Evolutionary conservation across 2,329 filamentous ascomycete genomes (phyloP), one percentile per base, ranked within the genome.

Genomic region (Trichoderma harzianum): DNA sequence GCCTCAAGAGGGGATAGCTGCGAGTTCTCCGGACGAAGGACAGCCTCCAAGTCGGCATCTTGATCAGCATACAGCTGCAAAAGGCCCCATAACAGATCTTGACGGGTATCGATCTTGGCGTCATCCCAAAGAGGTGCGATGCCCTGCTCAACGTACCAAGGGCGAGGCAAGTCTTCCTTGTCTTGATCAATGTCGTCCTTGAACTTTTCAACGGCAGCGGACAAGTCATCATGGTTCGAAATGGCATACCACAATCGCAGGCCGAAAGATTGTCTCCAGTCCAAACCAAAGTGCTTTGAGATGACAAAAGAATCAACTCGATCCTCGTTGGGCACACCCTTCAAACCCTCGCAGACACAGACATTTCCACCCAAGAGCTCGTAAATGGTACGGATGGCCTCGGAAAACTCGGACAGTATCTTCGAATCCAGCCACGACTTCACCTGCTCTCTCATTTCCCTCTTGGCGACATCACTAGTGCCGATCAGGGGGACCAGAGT

Each of bases 251-350:
- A 98, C 2, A 99, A 85, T 57, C 95, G 90, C 64, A 99, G 86
- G 12, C 93, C 95, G 80, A 99, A 97, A 0, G 95, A 91, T 78
- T 97, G 95, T 80, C 93, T 91, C 96, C 96, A 99, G 79, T 97
- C 93, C 43, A 99, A 86, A 5, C 90, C 90, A 79, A 98, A 99
- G 61, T 91, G 91, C 76, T 92, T 88, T 1, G 94, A 93, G 74
- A 99, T 93, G 69, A 90, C 87, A 78, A 99, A 97, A 0, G 91
- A 91, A 16, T 91, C 88, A 51, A 92, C 88, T 58, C 92, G 91
- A 81, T 98, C 93, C 80, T 98, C 96, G 10, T 91, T 83, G 1
- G 93, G 89, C 7, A 88, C 90, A 3, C 86, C 86, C 74, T 90
- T 91, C 78, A 92, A 91, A 12, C 95, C 96, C 75, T 94, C 89